Evolutionary conservation across 2,329 filamentous ascomycete genomes (phyloP), one percentile per base, ranked within the genome.

Genomic region (Colletotrichum cereale): DNA sequence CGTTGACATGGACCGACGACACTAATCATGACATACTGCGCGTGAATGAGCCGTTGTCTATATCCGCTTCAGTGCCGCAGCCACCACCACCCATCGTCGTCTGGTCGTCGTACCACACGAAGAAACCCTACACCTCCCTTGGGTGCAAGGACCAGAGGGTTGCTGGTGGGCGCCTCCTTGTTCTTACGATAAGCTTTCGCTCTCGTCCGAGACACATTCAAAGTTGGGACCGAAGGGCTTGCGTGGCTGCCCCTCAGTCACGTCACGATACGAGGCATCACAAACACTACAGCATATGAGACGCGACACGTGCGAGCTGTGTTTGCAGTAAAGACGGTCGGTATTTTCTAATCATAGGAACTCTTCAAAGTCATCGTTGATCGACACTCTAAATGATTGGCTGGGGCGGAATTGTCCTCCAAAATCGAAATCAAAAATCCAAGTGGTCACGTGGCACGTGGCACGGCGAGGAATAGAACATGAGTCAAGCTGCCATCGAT

Each of bases 261-360:
- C 62, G 57, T 55, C 40, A 60, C 36, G 24, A 42, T 50, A 52
- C 56, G 63, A 52, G 24, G 55, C 16, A 44, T 47, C 40, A 16
- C 21, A 67, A 71, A 69, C 67, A 48, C 64, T 67, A 50, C 44
- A n/a, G n/a, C 68, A 68, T 68, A 36, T 58, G 65, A 62, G 68
- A 71, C 65, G 24, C 12, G 68, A 71, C 65, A 24, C 12, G 21
- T 24, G 26, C 44, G 52, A 44, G 29, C 6, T 58, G 67, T 21
- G 47, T 52, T 62, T 21, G 53, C 65, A 53, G 65, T 71, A 71
- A 68, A 31, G 69, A 71, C 69, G 48, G 67, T 26, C 53, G 67
- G 47, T 53, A 58, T 68, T 64, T 71, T 62, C 67, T 44, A 40
- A 56, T 44, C 24, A 44, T 50, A 44, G 47, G 21, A 18, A 42